Conservation (phyloP, 2,329 filamentous ascomycete species). For the Arthrobotrys megalospora region DNA sequence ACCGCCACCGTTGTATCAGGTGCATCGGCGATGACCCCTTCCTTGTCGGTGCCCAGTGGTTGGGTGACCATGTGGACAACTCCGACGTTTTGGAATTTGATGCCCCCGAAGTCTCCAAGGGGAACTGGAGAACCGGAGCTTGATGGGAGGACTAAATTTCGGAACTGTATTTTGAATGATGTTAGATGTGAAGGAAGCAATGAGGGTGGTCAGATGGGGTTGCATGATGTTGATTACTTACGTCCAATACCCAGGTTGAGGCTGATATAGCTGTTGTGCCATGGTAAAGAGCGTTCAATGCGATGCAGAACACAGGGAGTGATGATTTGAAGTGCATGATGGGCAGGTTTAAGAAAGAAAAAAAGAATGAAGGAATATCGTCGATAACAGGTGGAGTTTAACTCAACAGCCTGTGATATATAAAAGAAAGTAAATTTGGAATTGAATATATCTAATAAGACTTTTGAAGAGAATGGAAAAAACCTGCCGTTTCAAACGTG, state of each 20-base stretch:
- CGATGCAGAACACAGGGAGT: slow-evolving; percentile 25
- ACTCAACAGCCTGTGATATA: slow-evolving; percentile 23
- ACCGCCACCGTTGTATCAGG: slow-evolving; percentile 34
- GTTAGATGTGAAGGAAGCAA: not conserved
- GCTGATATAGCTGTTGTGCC: slow-evolving; percentile 32
- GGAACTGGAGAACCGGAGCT: not conserved
- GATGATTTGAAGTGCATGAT: slow-evolving; percentile 42
- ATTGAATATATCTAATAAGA: slow-evolving; percentile 17
- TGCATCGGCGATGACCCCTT: not conserved
- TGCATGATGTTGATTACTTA: slow-evolving; percentile 24
- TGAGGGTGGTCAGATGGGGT: not conserved
- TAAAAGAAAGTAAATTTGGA: not conserved
- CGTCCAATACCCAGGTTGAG: slow-evolving; percentile 40
- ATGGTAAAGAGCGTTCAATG: slow-evolving; percentile 31
- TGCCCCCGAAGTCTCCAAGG: slow-evolving; percentile 36
- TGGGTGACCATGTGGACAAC: slow-evolving; percentile 28
- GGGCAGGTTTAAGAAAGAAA: slow-evolving; percentile 1
- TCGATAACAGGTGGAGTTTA: slow-evolving; percentile 26
- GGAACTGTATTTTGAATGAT: slow-evolving; percentile 35
- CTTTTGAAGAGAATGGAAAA: slow-evolving; percentile 15
- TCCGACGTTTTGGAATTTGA: slow-evolving; percentile 43
- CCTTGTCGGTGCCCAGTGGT: not conserved
- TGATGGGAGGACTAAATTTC: slow-evolving; percentile 42
- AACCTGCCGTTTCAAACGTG: slow-evolving; percentile 23
- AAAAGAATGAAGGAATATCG: slow-evolving; percentile 3